phyloP scores from a whole-genome alignment of 148 eudicot genomes.

The Bassia scoparia region DNA sequence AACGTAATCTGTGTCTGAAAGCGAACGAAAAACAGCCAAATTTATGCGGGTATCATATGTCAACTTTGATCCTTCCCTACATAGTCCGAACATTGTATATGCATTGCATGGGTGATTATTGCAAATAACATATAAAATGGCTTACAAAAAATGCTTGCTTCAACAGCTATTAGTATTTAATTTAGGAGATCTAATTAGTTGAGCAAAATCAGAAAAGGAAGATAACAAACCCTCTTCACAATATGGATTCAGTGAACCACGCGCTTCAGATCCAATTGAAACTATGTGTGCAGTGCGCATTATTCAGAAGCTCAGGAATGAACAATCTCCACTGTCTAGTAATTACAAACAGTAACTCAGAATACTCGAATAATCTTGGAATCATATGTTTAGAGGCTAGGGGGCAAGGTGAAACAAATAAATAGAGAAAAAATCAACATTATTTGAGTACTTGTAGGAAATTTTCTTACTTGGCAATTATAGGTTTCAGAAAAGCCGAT shows the following conservation, averaged over 20 bases:
- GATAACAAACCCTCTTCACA: constrained; percentile 67
- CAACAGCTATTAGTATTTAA: not conserved
- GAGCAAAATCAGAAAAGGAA: not conserved
- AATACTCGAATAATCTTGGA: not conserved
- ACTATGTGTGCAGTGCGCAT: constrained; percentile 87
- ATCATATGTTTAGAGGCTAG: not conserved
- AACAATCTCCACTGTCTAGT: constrained; percentile 69
- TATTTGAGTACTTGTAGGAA: constrained; percentile 3
- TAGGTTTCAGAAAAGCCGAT: constrained; percentile 51
- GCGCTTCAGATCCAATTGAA: constrained; percentile 84
- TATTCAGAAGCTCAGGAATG: constrained; percentile 80
- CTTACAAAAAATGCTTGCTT: not conserved
- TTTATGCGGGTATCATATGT: constrained; percentile 77
- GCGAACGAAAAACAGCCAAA: constrained; percentile 72
- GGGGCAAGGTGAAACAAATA: not conserved
- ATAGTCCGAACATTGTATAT: constrained; percentile 18
- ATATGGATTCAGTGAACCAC: constrained; percentile 53
- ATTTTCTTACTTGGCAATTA: constrained; percentile 63
- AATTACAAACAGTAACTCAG: constrained; percentile 13
- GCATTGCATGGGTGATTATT: not conserved
- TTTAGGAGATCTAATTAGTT: not conserved
- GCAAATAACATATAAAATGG: not conserved
- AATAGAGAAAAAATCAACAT: constrained; percentile 4
- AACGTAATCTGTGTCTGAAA: constrained; percentile 79
- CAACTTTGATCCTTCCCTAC: constrained; percentile 53